These are phyloP conservation scores for Fusarium domesticum DNA, from an alignment of 2,329 filamentous ascomycete genomes.

Conservation along the genomic window DNA sequence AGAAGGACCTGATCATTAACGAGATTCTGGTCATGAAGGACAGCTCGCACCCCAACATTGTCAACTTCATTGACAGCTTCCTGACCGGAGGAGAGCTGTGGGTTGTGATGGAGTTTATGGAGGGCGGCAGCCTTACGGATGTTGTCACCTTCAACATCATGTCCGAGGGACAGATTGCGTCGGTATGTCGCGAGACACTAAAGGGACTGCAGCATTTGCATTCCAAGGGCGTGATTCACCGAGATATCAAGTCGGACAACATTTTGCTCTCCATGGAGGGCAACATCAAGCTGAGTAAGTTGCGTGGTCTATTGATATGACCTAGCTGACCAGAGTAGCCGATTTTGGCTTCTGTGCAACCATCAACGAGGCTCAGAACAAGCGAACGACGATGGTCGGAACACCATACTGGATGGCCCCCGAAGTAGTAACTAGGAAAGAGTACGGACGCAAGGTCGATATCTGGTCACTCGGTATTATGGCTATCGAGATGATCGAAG, in stretches of 20 bases:
- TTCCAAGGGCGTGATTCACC: slow-evolving; percentile 96
- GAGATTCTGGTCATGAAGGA: slow-evolving; percentile 99
- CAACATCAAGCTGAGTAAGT: slow-evolving; percentile 94
- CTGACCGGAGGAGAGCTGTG: slow-evolving; percentile 86
- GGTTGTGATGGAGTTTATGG: slow-evolving; percentile 99
- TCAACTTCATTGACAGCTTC: slow-evolving; percentile 99
- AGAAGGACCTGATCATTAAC: slow-evolving; percentile 99
- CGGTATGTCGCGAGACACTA: slow-evolving; percentile 89
- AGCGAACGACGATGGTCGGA: slow-evolving; percentile 98
- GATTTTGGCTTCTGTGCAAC: slow-evolving; percentile 99
- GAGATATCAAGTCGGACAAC: slow-evolving; percentile 99
- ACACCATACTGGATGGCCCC: slow-evolving; percentile 99
- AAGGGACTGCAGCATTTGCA: slow-evolving; percentile 92
- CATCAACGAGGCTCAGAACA: slow-evolving; percentile 95
- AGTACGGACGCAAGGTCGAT: slow-evolving; percentile 97
- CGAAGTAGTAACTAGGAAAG: slow-evolving; percentile 94
- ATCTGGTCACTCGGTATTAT: slow-evolving; percentile 99
- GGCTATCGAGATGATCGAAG: slow-evolving; percentile 99
- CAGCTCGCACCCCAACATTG: slow-evolving; percentile 96
- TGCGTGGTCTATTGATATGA: neutral
- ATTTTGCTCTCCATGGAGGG: slow-evolving; percentile 91
- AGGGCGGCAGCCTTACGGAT: slow-evolving; percentile 94
- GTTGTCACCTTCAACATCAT: slow-evolving; percentile 99
- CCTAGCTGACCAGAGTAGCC: slow-evolving; percentile 53
- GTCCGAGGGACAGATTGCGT: slow-evolving; percentile 95